Conservation (phyloP, 1,139 yeast species). For the Saccharomyces hybrid region DNA sequence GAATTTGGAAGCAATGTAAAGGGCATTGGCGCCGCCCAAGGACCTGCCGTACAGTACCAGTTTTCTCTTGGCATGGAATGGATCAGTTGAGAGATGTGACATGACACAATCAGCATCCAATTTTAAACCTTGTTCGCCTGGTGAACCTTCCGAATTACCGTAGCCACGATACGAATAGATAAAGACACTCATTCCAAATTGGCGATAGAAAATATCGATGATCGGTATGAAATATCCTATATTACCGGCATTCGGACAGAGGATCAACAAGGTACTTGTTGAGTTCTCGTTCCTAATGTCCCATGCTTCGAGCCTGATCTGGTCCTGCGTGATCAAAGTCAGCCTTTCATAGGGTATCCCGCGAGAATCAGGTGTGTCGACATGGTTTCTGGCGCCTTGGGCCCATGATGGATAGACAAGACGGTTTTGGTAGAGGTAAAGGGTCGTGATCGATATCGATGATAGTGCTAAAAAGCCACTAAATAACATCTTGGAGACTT, state of each 20-base stretch:
- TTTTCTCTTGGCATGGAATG: slow-evolving; percentile 42
- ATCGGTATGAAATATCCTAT: slow-evolving; percentile 89
- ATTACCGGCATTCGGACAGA: slow-evolving; percentile 95
- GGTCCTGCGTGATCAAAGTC: slow-evolving; percentile 60
- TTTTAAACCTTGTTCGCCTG: slow-evolving; percentile 76
- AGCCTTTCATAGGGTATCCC: slow-evolving; percentile 64
- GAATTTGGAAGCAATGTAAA: slow-evolving; percentile 63
- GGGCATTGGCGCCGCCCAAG: slow-evolving; percentile 91
- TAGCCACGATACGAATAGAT: slow-evolving; percentile 89
- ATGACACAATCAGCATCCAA: slow-evolving; percentile 72
- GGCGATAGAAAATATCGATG: slow-evolving; percentile 59
- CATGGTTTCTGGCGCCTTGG: slow-evolving; percentile 67
- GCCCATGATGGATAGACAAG: slow-evolving; percentile 78
- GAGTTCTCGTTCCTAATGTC: slow-evolving; percentile 39
- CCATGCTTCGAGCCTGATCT: slow-evolving; percentile 45
- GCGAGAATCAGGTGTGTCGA: slow-evolving; percentile 71
- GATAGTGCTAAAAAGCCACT: slow-evolving; percentile 29
- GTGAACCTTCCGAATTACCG: slow-evolving; percentile 73
- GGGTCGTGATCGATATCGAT: slow-evolving; percentile 41
- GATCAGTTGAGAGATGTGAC: slow-evolving; percentile 48
- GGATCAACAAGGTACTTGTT: slow-evolving; percentile 59
- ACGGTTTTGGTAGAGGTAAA: slow-evolving; percentile 60
- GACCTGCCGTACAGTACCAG: slow-evolving; percentile 80
- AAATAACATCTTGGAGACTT: slow-evolving; percentile 26
- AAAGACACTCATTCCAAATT: slow-evolving; percentile 69